phyloP scores from a whole-genome alignment of 2,329 filamentous ascomycete species.

The Botrytis byssoidea region DNA sequence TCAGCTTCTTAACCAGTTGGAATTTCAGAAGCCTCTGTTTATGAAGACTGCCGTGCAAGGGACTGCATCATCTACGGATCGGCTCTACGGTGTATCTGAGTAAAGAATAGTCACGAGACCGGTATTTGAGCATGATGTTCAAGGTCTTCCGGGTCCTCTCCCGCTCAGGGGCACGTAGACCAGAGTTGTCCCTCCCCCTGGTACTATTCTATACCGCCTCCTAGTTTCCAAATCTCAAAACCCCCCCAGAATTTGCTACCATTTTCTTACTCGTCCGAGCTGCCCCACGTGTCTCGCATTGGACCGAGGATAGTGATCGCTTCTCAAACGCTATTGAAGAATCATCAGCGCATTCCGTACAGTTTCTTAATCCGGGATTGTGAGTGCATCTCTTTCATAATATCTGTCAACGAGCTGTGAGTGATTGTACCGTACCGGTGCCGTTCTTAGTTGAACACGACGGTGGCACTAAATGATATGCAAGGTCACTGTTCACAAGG shows the following conservation, averaged over 20 bases:
- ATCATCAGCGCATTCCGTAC: background rate
- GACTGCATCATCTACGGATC: background rate
- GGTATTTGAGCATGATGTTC: background rate
- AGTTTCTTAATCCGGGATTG: background rate
- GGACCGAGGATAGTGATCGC: slow-evolving; percentile 1
- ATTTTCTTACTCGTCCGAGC: slow-evolving; percentile 6
- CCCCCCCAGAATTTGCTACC: background rate
- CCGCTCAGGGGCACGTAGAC: slow-evolving; percentile 20
- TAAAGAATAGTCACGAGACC: slow-evolving; percentile 13
- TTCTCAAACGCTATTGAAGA: slow-evolving; percentile 10
- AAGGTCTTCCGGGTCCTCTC: slow-evolving; percentile 23
- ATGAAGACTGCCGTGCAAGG: slow-evolving; percentile 17
- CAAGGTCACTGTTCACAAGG: slow-evolving; percentile 16
- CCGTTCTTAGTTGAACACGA: slow-evolving; percentile 4
- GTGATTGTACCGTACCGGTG: background rate
- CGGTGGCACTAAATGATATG: background rate
- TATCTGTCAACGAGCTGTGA: background rate
- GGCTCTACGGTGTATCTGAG: background rate
- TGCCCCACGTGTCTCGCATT: slow-evolving; percentile 20
- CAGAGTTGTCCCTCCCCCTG: slow-evolving; percentile 15
- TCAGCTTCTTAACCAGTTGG: background rate
- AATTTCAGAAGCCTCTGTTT: background rate
- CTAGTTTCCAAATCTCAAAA: background rate
- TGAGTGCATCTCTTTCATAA: background rate
- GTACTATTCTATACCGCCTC: slow-evolving; percentile 13